Conservation (phyloP, 345 rosid genomes). For the Rhizophora mangle region DNA sequence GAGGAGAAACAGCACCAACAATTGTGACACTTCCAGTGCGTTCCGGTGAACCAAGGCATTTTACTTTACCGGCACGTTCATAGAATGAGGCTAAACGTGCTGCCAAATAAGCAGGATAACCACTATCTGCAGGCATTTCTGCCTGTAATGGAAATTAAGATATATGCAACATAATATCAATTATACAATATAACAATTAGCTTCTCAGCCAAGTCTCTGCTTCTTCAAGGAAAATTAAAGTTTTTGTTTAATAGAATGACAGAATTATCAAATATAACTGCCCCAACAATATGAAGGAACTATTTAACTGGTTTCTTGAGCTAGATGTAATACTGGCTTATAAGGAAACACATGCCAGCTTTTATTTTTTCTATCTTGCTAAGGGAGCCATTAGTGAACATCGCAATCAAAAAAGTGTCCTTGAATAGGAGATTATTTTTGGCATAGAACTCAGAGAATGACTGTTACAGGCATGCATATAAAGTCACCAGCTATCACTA, state of each 20-base stretch:
- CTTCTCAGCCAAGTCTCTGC: too few relatives aligned
- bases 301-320: too few relatives aligned
- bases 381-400: neutral
- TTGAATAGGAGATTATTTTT: neutral
- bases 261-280: too few relatives aligned
- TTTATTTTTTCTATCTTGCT: too few relatives aligned
- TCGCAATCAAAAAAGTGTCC: neutral
- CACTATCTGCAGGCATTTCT: constrained; percentile 99
- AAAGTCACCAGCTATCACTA: neutral
- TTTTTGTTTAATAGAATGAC: too few relatives aligned
- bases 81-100: constrained; percentile 97
- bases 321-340: too few relatives aligned
- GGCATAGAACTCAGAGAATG: too few relatives aligned
- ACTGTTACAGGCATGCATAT: too few relatives aligned
- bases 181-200: neutral
- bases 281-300: too few relatives aligned
- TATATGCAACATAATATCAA: constrained; percentile 7
- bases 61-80: constrained; percentile 98
- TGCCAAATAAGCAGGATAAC: constrained; percentile 97
- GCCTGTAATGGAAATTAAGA: constrained; percentile 57
- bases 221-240: too few relatives aligned
- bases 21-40: constrained; percentile 97
- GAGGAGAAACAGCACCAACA: constrained; percentile 99
- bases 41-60: constrained; percentile 95
- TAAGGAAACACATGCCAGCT: too few relatives aligned